Evolutionary conservation across 768 basidiomycete species (phyloP).

Genomic region (Suillus sp.): DNA sequence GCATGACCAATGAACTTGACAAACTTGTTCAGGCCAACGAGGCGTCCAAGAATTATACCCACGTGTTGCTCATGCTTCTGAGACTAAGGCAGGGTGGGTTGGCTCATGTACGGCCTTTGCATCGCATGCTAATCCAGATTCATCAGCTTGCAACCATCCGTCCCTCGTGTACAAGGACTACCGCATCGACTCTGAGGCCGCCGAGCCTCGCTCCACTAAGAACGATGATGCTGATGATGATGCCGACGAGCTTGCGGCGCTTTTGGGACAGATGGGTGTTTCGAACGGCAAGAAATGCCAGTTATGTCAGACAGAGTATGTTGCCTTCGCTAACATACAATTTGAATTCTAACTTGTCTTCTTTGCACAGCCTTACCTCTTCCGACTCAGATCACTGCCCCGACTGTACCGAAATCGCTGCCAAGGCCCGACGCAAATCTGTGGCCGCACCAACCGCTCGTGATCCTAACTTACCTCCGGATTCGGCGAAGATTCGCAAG

Average conservation of each 20-base stretch:
- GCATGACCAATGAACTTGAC: conserved; percentile 67
- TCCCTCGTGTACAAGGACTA: conserved; percentile 78
- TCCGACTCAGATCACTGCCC: conserved; percentile 49
- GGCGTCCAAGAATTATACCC: conserved; percentile 63
- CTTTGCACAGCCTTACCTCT: conserved; percentile 8
- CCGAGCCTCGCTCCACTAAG: conserved; percentile 63
- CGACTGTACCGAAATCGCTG: conserved; percentile 58
- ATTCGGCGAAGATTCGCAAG: conserved; percentile 88
- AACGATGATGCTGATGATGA: conserved; percentile 57
- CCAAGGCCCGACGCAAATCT: conserved; percentile 47
- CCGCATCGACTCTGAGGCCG: conserved; percentile 70
- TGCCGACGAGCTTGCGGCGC: conserved; percentile 73
- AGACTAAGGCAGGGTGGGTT: conserved; percentile 84
- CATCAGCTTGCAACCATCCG: conserved; percentile 87
- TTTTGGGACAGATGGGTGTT: conserved; percentile 73
- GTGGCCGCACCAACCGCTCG: conserved; percentile 23
- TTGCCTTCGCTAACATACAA: conserved; percentile 15
- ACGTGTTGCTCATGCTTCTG: conserved; percentile 69
- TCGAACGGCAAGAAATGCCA: conserved; percentile 63
- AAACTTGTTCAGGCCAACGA: conserved; percentile 58
- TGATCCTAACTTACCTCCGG: conserved; percentile 51
- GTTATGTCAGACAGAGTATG: conserved; percentile 74
- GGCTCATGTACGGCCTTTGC: conserved; percentile 1
- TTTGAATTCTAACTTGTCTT: background rate
- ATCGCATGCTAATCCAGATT: conserved; percentile 6